These are phyloP conservation scores for Saccharomycopsis hybrid DNA, from an alignment of 1,139 yeast species.

Conservation along the genomic window DNA sequence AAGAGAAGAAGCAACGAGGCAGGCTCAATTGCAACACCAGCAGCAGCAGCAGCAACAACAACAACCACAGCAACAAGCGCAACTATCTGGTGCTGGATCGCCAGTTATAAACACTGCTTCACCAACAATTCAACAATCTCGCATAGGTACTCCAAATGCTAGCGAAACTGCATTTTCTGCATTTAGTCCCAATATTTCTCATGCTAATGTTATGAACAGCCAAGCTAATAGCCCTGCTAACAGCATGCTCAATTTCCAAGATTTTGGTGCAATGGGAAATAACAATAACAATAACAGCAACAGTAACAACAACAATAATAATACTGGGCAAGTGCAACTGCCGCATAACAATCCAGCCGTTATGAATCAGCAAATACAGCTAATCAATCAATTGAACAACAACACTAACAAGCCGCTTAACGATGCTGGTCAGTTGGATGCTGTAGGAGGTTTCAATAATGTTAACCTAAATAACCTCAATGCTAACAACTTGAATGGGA, in stretches of 20 bases:
- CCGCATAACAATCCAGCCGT: neutral
- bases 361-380: conserved; percentile 6
- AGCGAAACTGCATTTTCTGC: conserved; percentile 6
- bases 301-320: neutral
- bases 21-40: neutral
- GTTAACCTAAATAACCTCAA: neutral
- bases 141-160: conserved; percentile 6
- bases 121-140: conserved; percentile 1
- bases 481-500: neutral
- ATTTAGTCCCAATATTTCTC: conserved; percentile 7
- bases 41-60: conserved; percentile 9
- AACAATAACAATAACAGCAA: conserved; percentile 2
- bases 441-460: too few relatives aligned
- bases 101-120: neutral
- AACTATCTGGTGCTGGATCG: neutral
- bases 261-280: neutral
- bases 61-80: conserved; percentile 1
- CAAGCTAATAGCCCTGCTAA: conserved; percentile 4
- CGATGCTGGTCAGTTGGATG: too few relatives aligned
- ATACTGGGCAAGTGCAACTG: neutral
- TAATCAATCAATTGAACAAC: conserved; percentile 2
- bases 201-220: neutral
- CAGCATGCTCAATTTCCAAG: conserved; percentile 2
- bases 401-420: neutral
- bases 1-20: conserved; percentile 13